phyloP scores from a whole-genome alignment of 2,329 filamentous ascomycete species.

The Xylaria sp. region DNA sequence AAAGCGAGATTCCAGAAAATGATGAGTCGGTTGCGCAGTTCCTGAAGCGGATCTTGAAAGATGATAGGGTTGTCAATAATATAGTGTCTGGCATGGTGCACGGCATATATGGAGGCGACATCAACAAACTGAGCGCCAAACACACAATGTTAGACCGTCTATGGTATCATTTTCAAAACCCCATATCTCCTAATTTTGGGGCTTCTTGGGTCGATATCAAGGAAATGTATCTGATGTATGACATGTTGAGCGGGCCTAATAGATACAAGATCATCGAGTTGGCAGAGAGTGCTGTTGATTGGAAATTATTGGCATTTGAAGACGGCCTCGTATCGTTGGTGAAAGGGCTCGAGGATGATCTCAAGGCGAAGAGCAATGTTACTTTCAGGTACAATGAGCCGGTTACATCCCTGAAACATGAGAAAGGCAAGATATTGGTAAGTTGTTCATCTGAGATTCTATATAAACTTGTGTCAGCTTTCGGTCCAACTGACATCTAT shows the following conservation, averaged over 20 bases:
- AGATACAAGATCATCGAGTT: constrained; percentile 36
- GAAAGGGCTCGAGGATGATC: constrained; percentile 55
- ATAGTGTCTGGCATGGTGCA: constrained; percentile 78
- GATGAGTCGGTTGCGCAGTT: constrained; percentile 79
- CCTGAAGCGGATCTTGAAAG: constrained; percentile 58
- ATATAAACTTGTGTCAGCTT: too few relatives aligned
- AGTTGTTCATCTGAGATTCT: constrained; percentile 17
- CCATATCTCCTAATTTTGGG: not conserved
- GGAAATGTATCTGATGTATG: constrained; percentile 30
- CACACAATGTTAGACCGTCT: constrained; percentile 62
- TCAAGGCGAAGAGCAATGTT: constrained; percentile 64
- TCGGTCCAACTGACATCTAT: constrained; percentile 13
- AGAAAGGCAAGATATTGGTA: constrained; percentile 51
- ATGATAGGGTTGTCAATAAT: constrained; percentile 68
- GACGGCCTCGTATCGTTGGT: constrained; percentile 69
- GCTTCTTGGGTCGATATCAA: constrained; percentile 26
- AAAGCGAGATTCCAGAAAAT: constrained; percentile 36
- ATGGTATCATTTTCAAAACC: constrained; percentile 47
- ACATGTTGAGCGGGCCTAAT: constrained; percentile 36
- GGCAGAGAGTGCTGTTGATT: constrained; percentile 33
- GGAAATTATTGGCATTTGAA: constrained; percentile 54
- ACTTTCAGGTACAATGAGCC: constrained; percentile 57
- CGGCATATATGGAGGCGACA: constrained; percentile 91
- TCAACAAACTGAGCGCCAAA: constrained; percentile 77
- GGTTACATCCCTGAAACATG: constrained; percentile 53